Evolutionary conservation across 192 early-diverging fungal genomes (phyloP), one percentile per base, ranked within the genome.

Genomic region (Backusella tuberculispora): DNA sequence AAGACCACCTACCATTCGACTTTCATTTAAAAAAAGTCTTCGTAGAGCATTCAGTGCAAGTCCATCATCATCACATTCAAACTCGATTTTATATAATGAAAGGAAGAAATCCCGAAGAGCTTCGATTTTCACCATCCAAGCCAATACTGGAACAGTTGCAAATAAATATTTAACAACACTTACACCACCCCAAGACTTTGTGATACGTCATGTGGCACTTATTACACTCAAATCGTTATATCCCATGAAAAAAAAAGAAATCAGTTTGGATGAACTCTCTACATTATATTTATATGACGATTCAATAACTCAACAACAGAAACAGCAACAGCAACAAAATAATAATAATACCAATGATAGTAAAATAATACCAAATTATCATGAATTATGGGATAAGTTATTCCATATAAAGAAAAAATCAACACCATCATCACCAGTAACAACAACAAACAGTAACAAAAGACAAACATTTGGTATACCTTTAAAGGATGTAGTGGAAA

Each of bases 151-250:
- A 66, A 63, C 38, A 53, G 47, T 34, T 34, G 29, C 29, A 34
- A 34, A 34, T 19, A 47, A 9, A 69, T 91, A 87, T 67, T 66
- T 92, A 19, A 78, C 83, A 15, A 92, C 93, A 66, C 72, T 93
- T 24, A 87, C 88, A 17, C 90, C 91, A 13, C 80, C 95, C 10
- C 92, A 94, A 71, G 85, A 89, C 48, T 91, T 96, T 80, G 90
- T 91, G 42, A 90, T 94, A 24, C 91, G 93, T 63, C 95, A 96
- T 68, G 82, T 93, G 38, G 95, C 95, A 10, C 90, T 94, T 4
- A 79, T 91, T 40, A 85, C 85, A 17, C 80, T 98, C 72, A 85
- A 93, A 15, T 87, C 86, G 6, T 75, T 92, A 94, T 93, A 26
- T 46, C 6, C 24, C 19, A 45, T 29, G 46, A 46, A 45, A 34